A percentile compares a stretch with the other conserved stretches of the same genome.
These are phyloP conservation scores for Spathaspora boniae DNA, from an alignment of 805 yeast genomes.

Conservation along the genomic window DNA sequence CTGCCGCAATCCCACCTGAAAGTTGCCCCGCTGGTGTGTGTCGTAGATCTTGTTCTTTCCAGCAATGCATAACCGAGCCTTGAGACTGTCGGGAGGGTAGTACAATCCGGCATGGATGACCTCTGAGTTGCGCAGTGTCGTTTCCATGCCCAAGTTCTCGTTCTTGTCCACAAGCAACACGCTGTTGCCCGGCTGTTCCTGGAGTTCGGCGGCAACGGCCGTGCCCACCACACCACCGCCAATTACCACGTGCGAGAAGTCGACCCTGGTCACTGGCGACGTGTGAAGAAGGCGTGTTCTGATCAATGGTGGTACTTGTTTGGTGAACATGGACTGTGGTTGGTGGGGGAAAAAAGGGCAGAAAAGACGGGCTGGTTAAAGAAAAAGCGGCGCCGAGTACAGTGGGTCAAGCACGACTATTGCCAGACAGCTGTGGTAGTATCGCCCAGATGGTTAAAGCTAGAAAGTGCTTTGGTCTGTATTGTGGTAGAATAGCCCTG, in stretches of 20 bases:
- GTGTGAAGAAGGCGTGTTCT: conserved; percentile 3
- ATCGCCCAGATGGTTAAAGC: too few relatives aligned
- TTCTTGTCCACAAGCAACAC: conserved; percentile 73
- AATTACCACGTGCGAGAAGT: conserved; percentile 67
- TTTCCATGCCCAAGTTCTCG: conserved; percentile 65
- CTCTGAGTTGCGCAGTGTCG: conserved; percentile 87
- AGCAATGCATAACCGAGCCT: conserved; percentile 64
- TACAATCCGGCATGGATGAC: conserved; percentile 91
- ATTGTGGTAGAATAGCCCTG: too few relatives aligned
- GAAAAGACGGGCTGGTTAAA: too few relatives aligned
- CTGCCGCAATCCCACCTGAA: conserved; percentile 47
- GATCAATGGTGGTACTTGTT: too few relatives aligned
- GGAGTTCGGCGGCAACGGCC: conserved; percentile 72
- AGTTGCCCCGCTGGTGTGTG: conserved; percentile 32
- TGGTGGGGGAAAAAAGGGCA: too few relatives aligned
- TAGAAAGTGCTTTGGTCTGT: too few relatives aligned
- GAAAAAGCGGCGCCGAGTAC: too few relatives aligned
- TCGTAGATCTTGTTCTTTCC: conserved; percentile 71
- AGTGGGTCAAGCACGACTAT: too few relatives aligned
- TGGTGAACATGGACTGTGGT: too few relatives aligned
- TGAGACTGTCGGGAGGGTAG: conserved; percentile 66
- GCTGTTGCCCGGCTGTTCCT: conserved; percentile 36
- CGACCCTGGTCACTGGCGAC: conserved; percentile 18
- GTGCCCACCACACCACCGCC: conserved; percentile 88
- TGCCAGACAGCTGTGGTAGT: too few relatives aligned